Conservation (phyloP, 345 rosid genomes). For the Nasturtium officinale region DNA sequence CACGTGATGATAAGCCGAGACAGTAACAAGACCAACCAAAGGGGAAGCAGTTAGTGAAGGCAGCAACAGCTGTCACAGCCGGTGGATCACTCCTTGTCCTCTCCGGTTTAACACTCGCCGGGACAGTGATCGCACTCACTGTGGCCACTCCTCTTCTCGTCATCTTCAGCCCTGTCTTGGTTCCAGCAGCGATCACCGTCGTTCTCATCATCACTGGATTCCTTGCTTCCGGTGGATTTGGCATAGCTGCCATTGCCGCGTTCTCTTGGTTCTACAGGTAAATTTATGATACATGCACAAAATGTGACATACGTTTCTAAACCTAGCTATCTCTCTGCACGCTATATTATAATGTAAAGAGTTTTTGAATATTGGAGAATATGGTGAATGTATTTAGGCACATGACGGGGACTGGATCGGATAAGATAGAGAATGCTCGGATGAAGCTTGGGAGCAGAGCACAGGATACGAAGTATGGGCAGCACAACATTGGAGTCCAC, state of each 20-base stretch:
- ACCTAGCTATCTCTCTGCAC: neutral
- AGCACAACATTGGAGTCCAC: no score
- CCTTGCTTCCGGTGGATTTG: slow-evolving; percentile 79
- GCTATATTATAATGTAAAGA: neutral
- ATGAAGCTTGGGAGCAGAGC: no score
- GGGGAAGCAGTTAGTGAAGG: slow-evolving; percentile 64
- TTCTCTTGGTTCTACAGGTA: slow-evolving; percentile 79
- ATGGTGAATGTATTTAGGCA: slow-evolving; percentile 45
- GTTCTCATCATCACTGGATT: slow-evolving; percentile 65
- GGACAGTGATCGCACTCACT: no score
- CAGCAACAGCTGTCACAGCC: slow-evolving; percentile 64
- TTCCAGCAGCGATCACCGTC: slow-evolving; percentile 66
- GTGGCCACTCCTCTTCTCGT: slow-evolving; percentile 78
- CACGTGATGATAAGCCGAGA: slow-evolving; percentile 25
- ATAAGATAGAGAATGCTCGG: no score
- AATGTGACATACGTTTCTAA: neutral
- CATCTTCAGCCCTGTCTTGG: slow-evolving; percentile 78
- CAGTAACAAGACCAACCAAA: slow-evolving; percentile 30
- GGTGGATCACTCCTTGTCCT: no score
- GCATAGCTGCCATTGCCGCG: slow-evolving; percentile 71
- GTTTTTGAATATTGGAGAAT: neutral
- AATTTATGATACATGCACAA: neutral
- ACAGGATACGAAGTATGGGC: no score
- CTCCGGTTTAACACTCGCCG: no score
- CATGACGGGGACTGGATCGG: slow-evolving; percentile 64